A percentile compares a stretch with the other conserved stretches of the same genome.
Evolutionary conservation across 306 rosid genomes (phyloP).

Genomic region (Ziziphus jujuba): DNA sequence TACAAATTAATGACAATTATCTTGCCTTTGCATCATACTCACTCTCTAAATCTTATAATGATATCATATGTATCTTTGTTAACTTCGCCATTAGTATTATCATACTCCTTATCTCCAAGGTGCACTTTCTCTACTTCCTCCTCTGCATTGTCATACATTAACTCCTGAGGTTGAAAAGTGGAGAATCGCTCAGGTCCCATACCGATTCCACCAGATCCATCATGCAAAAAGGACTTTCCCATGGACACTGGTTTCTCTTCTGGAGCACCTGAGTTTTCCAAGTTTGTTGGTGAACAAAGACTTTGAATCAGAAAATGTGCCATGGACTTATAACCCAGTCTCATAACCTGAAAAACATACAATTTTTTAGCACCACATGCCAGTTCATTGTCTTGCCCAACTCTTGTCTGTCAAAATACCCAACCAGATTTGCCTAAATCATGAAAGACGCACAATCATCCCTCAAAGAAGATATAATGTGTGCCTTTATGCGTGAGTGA

Average conservation of each 20-base stretch:
- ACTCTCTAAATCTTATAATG: too few relatives aligned
- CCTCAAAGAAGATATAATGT: too few relatives aligned
- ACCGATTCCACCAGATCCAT: background rate
- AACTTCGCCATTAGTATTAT: conserved; percentile 1
- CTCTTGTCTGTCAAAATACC: background rate
- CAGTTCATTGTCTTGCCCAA: background rate
- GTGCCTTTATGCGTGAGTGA: background rate
- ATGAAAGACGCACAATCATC: background rate
- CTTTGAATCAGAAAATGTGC: conserved; percentile 56
- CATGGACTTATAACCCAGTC: conserved; percentile 51
- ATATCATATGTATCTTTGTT: background rate
- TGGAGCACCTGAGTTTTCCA: conserved; percentile 13
- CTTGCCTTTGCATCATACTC: too few relatives aligned
- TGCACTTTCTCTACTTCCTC: conserved; percentile 8
- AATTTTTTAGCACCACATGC: background rate
- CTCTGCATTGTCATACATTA: background rate
- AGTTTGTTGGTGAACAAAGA: background rate
- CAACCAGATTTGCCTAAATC: background rate
- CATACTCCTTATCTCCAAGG: conserved; percentile 3
- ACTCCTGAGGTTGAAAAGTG: background rate
- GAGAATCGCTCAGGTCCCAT: background rate
- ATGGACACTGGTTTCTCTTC: conserved; percentile 17
- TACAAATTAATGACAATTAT: too few relatives aligned
- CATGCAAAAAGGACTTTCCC: background rate
- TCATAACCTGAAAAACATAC: conserved; percentile 26